Evolutionary conservation across 768 basidiomycete species (phyloP).

Genomic region (Kwoniella dendrophila): DNA sequence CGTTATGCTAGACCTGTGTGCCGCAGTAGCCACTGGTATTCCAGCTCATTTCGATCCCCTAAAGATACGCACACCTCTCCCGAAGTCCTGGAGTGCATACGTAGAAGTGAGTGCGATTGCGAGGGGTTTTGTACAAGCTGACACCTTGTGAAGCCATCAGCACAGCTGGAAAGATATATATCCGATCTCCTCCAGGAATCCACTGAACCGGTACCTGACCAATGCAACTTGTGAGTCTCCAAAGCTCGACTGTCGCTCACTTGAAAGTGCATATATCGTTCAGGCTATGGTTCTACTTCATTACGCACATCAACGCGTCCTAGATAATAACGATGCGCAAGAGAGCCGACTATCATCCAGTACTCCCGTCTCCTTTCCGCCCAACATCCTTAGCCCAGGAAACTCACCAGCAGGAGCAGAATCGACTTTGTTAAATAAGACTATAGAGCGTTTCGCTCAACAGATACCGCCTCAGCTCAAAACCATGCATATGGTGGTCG

Average conservation of each 20-base stretch:
- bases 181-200: neutral
- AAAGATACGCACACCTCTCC: constrained; percentile 8
- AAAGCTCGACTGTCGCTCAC: neutral
- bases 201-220: neutral
- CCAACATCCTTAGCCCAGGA: no score
- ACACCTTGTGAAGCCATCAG: no score
- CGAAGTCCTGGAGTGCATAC: constrained; percentile 7
- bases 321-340: neutral
- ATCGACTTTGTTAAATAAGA: neutral
- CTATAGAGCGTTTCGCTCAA: neutral
- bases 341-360: neutral
- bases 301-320: neutral
- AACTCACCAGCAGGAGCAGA: no score
- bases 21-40: neutral
- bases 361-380: neutral
- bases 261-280: constrained; percentile 11
- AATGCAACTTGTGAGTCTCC: constrained; percentile 8
- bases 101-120: neutral
- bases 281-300: constrained; percentile 13
- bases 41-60: neutral
- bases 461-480: constrained; percentile 1
- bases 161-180: neutral
- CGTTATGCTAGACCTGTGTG: constrained; percentile 4
- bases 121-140: neutral
- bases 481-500: neutral